Evolutionary conservation across 768 basidiomycete genomes (phyloP).

Genomic region (Cyclocybe aegerita): DNA sequence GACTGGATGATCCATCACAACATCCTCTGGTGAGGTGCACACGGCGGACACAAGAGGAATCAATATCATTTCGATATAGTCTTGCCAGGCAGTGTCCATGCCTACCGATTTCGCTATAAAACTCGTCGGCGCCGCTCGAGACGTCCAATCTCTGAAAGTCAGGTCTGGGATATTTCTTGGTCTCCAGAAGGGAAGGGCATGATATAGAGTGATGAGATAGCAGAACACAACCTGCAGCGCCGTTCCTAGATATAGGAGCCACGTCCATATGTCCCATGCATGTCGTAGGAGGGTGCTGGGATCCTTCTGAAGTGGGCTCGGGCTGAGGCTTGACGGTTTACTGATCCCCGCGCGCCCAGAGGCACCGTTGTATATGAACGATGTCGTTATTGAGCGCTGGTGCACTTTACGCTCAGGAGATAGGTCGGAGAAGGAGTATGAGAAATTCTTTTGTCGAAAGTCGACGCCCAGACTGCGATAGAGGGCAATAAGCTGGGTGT

Average conservation of each 20-base stretch:
- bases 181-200: conserved; percentile 44
- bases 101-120: conserved; percentile 40
- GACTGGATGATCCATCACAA: conserved; percentile 56
- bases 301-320: conserved; percentile 2
- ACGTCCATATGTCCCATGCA: conserved; percentile 24
- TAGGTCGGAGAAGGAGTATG: conserved; percentile 69
- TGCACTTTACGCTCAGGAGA: conserved; percentile 15
- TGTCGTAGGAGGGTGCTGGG: background rate
- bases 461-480: conserved; percentile 61
- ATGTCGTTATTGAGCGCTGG: conserved; percentile 38
- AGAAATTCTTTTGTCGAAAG: conserved; percentile 57
- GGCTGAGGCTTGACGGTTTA: conserved; percentile 39
- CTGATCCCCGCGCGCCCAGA: conserved; percentile 54
- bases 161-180: conserved; percentile 24
- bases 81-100: conserved; percentile 49
- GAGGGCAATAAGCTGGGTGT: conserved; percentile 64
- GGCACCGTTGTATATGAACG: conserved; percentile 65
- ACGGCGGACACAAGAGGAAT: conserved; percentile 72
- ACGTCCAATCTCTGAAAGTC: conserved; percentile 52
- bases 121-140: conserved; percentile 38
- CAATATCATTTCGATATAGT: conserved; percentile 54
- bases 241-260: conserved; percentile 40
- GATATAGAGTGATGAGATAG: conserved; percentile 42
- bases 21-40: conserved; percentile 60
- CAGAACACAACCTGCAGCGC: conserved; percentile 42